These are phyloP conservation scores for Suillus clintonianus DNA, from an alignment of 768 basidiomycete genomes.

Conservation along the genomic window DNA sequence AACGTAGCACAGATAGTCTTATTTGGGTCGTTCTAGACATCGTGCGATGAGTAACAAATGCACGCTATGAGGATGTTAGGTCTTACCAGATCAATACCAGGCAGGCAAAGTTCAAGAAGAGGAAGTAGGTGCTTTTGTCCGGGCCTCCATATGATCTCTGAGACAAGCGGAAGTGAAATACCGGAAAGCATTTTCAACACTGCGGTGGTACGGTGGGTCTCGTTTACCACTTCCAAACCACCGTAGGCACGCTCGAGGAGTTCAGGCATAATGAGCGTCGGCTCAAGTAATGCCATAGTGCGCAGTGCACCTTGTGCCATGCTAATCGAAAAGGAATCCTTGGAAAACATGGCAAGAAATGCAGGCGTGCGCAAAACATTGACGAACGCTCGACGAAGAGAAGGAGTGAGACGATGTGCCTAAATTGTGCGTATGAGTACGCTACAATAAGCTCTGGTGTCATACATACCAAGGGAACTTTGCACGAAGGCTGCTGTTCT, in stretches of 20 bases:
- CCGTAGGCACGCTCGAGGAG: slow-evolving; percentile 89
- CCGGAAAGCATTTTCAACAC: slow-evolving; percentile 83
- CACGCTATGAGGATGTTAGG: slow-evolving; percentile 6
- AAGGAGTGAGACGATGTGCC: slow-evolving; percentile 76
- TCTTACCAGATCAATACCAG: slow-evolving; percentile 86
- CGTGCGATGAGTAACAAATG: slow-evolving; percentile 4
- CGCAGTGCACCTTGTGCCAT: slow-evolving; percentile 81
- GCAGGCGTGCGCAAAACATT: slow-evolving; percentile 81
- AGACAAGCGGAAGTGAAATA: slow-evolving; percentile 73
- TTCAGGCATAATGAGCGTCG: slow-evolving; percentile 85
- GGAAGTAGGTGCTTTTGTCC: slow-evolving; percentile 90
- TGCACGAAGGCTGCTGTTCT: slow-evolving; percentile 75
- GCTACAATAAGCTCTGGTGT: not conserved
- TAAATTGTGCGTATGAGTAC: slow-evolving; percentile 25
- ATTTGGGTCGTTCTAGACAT: slow-evolving; percentile 68
- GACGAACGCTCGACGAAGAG: slow-evolving; percentile 83
- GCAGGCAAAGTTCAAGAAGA: slow-evolving; percentile 83
- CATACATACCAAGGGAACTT: slow-evolving; percentile 64
- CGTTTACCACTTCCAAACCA: slow-evolving; percentile 90
- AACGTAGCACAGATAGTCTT: slow-evolving; percentile 81
- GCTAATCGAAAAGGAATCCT: slow-evolving; percentile 78
- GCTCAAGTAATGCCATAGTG: slow-evolving; percentile 77
- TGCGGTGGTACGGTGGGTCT: slow-evolving; percentile 93
- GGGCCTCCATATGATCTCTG: slow-evolving; percentile 76
- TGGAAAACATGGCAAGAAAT: slow-evolving; percentile 88